Percentiles rank a stretch among this genome's conserved stretches.
Conservation (phyloP, 2,329 filamentous ascomycete species). For the Didymellaceae sp. region DNA sequence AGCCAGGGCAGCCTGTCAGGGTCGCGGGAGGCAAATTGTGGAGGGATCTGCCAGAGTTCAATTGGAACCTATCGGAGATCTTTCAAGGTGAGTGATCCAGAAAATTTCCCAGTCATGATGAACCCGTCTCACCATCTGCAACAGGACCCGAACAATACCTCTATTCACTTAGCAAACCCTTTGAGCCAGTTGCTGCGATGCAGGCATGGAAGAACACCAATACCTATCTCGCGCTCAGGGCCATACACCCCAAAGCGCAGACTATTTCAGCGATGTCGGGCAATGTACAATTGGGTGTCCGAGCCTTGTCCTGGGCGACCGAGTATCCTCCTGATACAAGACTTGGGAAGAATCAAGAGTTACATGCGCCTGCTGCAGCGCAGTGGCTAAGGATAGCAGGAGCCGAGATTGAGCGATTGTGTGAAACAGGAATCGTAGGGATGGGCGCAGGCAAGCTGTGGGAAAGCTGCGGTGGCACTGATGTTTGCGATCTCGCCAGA, state of each 20-base stretch:
- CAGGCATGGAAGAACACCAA: slow-evolving; percentile 13
- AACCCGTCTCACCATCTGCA: neutral
- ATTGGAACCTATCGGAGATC: neutral
- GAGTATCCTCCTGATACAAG: slow-evolving; percentile 3
- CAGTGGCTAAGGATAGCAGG: slow-evolving; percentile 14
- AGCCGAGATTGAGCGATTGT: slow-evolving; percentile 7
- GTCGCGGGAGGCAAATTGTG: slow-evolving; percentile 1
- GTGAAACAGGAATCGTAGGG: slow-evolving; percentile 1
- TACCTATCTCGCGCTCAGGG: slow-evolving; percentile 9
- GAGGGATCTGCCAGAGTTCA: slow-evolving; percentile 7
- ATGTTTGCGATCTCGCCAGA: slow-evolving; percentile 4
- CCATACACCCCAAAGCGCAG: slow-evolving; percentile 3
- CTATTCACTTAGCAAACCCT: neutral
- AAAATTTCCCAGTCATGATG: neutral
- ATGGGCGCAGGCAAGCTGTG: slow-evolving; percentile 4
- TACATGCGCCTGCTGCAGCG: slow-evolving; percentile 15
- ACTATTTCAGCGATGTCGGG: slow-evolving; percentile 4
- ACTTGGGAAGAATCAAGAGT: slow-evolving; percentile 1
- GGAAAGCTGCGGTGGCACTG: neutral
- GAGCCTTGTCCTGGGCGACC: slow-evolving; percentile 2
- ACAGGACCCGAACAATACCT: slow-evolving; percentile 4
- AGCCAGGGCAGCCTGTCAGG: neutral
- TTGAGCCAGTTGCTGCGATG: neutral
- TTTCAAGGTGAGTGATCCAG: slow-evolving; percentile 8
- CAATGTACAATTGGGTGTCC: neutral